Evolutionary conservation across 2,329 filamentous ascomycete genomes (phyloP).

Genomic region (Colletotrichum spaethianum): DNA sequence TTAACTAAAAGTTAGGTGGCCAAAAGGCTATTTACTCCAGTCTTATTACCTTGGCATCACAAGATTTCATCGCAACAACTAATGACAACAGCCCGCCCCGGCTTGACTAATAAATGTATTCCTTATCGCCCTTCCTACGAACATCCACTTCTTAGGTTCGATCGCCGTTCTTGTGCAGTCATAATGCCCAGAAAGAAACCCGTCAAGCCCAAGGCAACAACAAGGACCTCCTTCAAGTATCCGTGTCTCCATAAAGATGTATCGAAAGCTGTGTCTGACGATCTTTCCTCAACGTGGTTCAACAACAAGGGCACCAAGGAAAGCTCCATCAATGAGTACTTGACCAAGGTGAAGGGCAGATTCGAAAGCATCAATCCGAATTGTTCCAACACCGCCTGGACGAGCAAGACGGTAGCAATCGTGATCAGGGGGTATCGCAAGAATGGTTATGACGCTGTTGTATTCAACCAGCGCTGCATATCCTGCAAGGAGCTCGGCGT

Average conservation of each 20-base stretch:
- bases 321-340: slow-evolving; percentile 42
- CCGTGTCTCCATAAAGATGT: slow-evolving; percentile 25
- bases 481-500: slow-evolving; percentile 47
- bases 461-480: slow-evolving; percentile 55
- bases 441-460: slow-evolving; percentile 52
- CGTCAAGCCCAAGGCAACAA: background rate
- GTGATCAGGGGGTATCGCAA: slow-evolving; percentile 50
- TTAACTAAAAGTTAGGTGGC: no score
- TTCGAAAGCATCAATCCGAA: slow-evolving; percentile 50
- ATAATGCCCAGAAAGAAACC: no score
- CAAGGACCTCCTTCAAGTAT: slow-evolving; percentile 16
- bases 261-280: slow-evolving; percentile 24
- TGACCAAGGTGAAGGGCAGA: slow-evolving; percentile 50
- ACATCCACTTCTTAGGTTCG: no score
- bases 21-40: no score
- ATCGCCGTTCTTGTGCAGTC: no score
- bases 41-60: no score
- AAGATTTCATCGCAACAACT: no score
- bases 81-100: no score
- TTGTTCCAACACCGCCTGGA: slow-evolving; percentile 47
- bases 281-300: slow-evolving; percentile 43
- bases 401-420: slow-evolving; percentile 52
- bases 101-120: no score
- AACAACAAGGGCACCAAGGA: slow-evolving; percentile 41
- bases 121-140: no score